Base-by-base conservation (phyloP, 805 yeast species). In the Starmerella bombi region DNA sequence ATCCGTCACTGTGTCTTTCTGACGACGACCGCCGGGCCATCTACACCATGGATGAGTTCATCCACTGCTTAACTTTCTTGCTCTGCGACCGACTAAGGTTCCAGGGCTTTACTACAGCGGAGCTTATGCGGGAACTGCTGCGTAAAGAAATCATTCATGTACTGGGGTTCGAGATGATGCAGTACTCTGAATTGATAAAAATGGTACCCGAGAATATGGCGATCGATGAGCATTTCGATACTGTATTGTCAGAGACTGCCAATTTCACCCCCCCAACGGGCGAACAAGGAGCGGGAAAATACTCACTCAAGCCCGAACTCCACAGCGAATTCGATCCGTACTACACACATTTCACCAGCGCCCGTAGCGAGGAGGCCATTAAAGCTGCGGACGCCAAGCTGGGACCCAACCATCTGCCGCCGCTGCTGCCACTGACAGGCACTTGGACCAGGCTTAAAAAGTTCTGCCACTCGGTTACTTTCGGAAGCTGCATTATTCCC, bases 331-430 rank as follows among this genome's bases (percentile, higher is more conserved):
- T 86, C 32, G 91, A 88, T 56, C 94, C 96, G 0, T 86, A 74
- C 53, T 88, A 78, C 55, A 67, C 81, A 43, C 85, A 84, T 50
- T 80, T 79, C 51, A 65, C 80, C 0, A 63, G 88, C 0, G 84
- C 84, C 50, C 76, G 75, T 39, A 71, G 88, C 40, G 95, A 84
- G 41, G 95, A 84, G 44, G 88, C 93, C 5, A 78, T 80, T 41
- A 70, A 68, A 34, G 60, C 74, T 4, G 60, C 81, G 23, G 75
- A 77, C 50, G 71, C 70, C 25, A 61, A 65, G 41, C 53, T 60
- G 20, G 59, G 58, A 1, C 63, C 68, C 3, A 75, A 69, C 15
- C 64, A 82, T 6, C 66, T 68, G 5, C 93, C 94, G 0, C 58
- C 63, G 1, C 51, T 70, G 27, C 46, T 45, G 22, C 49, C 50